Conservation (phyloP, 2,329 filamentous ascomycete genomes). For the Aurifilum marmelostoma region DNA sequence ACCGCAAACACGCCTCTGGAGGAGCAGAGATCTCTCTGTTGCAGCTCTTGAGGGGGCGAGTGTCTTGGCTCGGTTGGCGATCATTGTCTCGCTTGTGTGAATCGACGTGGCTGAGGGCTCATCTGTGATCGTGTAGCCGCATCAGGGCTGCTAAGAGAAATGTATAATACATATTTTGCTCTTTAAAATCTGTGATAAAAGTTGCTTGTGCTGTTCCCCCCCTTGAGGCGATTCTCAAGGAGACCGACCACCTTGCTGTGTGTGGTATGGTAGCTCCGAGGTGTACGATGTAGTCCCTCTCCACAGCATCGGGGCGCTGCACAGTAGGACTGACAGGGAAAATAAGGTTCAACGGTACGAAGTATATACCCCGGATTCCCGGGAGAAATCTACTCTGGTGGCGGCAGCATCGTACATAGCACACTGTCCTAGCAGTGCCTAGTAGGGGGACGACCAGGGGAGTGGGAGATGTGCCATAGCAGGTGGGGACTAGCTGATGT, state of each 20-base stretch:
- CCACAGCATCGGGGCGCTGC: too few species aligned
- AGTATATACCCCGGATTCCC: slow-evolving; percentile 5
- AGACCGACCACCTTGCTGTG: too few species aligned
- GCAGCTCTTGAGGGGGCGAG: not conserved
- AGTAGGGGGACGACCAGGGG: too few species aligned
- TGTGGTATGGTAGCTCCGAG: too few species aligned
- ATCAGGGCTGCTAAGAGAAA: too few species aligned
- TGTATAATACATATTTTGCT: too few species aligned
- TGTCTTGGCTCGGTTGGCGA: not conserved
- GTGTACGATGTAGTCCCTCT: too few species aligned
- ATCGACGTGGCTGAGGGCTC: not conserved
- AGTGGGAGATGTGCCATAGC: not conserved
- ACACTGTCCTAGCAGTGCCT: too few species aligned
- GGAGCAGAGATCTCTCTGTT: too few species aligned
- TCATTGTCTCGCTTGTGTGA: not conserved
- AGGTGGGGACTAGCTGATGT: slow-evolving; percentile 12
- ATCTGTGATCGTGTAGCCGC: not conserved
- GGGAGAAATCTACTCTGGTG: not conserved
- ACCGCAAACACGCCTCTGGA: not conserved
- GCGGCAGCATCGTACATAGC: slow-evolving; percentile 14
- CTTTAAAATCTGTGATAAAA: too few species aligned
- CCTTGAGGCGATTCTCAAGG: too few species aligned
- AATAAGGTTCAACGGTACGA: not conserved
- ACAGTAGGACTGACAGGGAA: not conserved
- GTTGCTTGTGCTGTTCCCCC: too few species aligned